Evolutionary conservation across 2,329 filamentous ascomycete species (phyloP).

Genomic region (Neonectria magnoliae): DNA sequence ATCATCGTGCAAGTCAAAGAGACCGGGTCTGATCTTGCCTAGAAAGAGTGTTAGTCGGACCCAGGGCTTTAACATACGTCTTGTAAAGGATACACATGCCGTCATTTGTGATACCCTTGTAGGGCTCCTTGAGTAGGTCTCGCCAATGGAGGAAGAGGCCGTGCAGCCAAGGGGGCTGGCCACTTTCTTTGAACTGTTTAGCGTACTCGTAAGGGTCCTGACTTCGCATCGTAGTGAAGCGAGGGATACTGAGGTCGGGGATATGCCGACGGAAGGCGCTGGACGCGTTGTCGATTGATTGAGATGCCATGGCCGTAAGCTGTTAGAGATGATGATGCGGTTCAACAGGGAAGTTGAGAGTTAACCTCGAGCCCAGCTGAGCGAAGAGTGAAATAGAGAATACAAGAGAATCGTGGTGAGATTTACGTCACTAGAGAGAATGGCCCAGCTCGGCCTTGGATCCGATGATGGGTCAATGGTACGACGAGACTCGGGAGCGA

Average conservation of each 20-base stretch:
- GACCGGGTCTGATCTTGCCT: slow-evolving; percentile 61
- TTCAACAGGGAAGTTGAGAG: background rate
- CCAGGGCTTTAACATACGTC: too few species aligned
- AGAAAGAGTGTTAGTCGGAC: slow-evolving; percentile 9
- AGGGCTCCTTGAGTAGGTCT: slow-evolving; percentile 71
- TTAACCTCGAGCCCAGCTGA: background rate
- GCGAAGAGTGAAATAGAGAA: too few species aligned
- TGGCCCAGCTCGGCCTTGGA: background rate
- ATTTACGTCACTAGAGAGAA: background rate
- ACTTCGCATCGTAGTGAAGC: slow-evolving; percentile 70
- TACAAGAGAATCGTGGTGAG: background rate
- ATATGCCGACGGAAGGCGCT: slow-evolving; percentile 60
- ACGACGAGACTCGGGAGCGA: background rate
- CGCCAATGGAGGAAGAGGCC: slow-evolving; percentile 68
- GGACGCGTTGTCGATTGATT: background rate
- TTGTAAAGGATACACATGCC: slow-evolving; percentile 59
- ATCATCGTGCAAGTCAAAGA: slow-evolving; percentile 72
- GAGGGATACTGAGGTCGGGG: slow-evolving; percentile 68
- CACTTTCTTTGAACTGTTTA: slow-evolving; percentile 65
- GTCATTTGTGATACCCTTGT: slow-evolving; percentile 75
- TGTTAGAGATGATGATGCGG: background rate
- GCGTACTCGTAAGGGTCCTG: slow-evolving; percentile 73
- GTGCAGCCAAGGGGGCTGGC: slow-evolving; percentile 74
- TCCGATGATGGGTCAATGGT: background rate
- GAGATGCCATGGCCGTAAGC: slow-evolving; percentile 14